Base-by-base conservation (phyloP, 768 basidiomycete genomes). In the Collybia mongolica region DNA sequence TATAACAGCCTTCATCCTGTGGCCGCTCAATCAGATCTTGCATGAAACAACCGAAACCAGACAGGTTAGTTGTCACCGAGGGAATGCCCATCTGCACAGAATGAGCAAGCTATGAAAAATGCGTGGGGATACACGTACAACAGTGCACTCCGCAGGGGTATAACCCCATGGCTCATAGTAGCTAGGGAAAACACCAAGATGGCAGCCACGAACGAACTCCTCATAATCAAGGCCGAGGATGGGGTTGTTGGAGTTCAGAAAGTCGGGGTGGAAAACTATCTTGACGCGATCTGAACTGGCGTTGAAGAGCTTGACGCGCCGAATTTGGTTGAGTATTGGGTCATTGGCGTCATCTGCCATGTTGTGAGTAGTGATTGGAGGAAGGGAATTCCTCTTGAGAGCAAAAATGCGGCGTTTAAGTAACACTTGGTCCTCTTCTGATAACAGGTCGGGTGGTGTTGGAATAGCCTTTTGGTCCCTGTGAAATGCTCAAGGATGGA, bases 121-220 rank as follows among this genome's bases (percentile, higher is more conserved):
- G 11, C 11, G 14, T 6, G 11, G 40, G 17, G 9, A 26, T 37
- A 26, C 23, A 74, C 87, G 56, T 70, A 89, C 88, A 32, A 99
- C 97, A n/a, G 97, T 98, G 66, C 97, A 98, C 66, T 98, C 96
- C 1, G 96, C 96, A 0, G 96, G 96, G 1, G 93, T 97, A 64
- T 97, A 97, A 0, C 92, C 92, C 92, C 92, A 93, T 2, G 93
- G 93, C 71, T 95, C 91, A 65, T 97, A 98, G 64, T 98, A 98
- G 57, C 88, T 92, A 2, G 97, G 96, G 81, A 99, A 99, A 36
- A 99, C 96, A 42, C 97, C 97, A 43, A 99, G 73, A 74, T 99
- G 97, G 64, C 96, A 98, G 1, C 97, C 97, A 55, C 97, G 77
- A 32, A 98, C 97, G 63, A 99, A 99, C 71, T 99, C 97, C 68